These are phyloP conservation scores for Rhizoctonia solani DNA, from an alignment of 1,284 basidiomycete genomes.

Conservation along the genomic window DNA sequence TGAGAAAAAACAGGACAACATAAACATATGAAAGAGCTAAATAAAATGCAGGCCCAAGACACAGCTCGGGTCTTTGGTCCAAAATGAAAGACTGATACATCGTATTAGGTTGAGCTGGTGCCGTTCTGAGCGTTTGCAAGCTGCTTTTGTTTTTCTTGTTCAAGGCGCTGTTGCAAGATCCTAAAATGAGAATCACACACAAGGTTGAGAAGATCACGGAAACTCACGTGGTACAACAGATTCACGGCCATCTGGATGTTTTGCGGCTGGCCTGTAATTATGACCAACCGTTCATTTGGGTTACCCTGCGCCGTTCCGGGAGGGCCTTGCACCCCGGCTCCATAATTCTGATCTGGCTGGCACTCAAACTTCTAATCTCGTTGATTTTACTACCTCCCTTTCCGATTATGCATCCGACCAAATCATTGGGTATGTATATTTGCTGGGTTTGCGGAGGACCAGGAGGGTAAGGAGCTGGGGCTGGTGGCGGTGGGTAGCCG, in stretches of 20 bases:
- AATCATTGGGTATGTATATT: constrained; percentile 97
- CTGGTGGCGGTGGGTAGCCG: constrained; percentile 43
- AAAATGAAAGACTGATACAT: too few relatives aligned
- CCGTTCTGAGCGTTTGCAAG: constrained; percentile 34
- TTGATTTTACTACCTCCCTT: constrained; percentile 99
- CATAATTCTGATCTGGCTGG: constrained; percentile 98
- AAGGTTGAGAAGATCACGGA: constrained; percentile 5
- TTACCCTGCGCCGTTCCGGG: constrained; percentile 60
- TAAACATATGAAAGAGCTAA: too few relatives aligned
- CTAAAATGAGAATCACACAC: constrained; percentile 24
- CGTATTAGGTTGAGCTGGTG: constrained; percentile 2
- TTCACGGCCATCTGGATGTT: constrained; percentile 98
- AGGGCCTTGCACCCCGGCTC: constrained; percentile 77
- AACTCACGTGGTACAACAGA: constrained; percentile 55
- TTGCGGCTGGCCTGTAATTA: constrained; percentile 89
- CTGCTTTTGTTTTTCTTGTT: constrained; percentile 87
- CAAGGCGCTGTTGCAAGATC: constrained; percentile 62
- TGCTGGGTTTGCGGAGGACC: constrained; percentile 91
- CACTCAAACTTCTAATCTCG: constrained; percentile 93
- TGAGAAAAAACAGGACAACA: too few relatives aligned
- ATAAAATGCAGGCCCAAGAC: too few relatives aligned
- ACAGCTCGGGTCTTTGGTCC: too few relatives aligned
- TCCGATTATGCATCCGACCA: constrained; percentile 98
- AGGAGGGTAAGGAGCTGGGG: constrained; percentile 45
- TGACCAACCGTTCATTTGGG: constrained; percentile 87